Evolutionary conservation across 176 grass and related monocot species (phyloP).

Genomic region (Tillandsia leiboldiana): DNA sequence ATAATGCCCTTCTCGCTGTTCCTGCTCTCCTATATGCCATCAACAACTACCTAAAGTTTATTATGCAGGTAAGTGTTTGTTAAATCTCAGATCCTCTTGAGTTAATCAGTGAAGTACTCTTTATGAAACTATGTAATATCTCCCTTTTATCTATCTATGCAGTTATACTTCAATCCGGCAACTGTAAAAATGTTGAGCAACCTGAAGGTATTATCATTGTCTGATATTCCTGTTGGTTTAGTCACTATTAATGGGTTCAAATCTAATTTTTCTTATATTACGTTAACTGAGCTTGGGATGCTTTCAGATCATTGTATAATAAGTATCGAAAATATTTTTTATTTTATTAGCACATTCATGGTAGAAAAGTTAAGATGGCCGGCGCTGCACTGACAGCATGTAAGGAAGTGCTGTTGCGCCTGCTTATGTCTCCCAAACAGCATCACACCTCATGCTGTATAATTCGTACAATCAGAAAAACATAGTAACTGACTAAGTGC

Average conservation of each 20-base stretch:
- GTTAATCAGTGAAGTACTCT: not conserved
- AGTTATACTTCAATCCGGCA: slow-evolving; percentile 98
- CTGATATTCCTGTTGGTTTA: slow-evolving; percentile 7
- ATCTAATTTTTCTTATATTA: slow-evolving; percentile 16
- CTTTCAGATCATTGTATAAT: too few relatives aligned
- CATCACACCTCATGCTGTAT: not conserved
- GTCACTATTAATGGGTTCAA: slow-evolving; percentile 16
- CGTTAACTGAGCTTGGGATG: too few relatives aligned
- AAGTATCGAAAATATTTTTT: too few relatives aligned
- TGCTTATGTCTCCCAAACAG: not conserved
- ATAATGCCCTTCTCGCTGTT: slow-evolving; percentile 89
- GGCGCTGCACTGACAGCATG: too few relatives aligned
- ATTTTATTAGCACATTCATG: too few relatives aligned
- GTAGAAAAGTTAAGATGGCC: too few relatives aligned
- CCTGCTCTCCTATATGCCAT: slow-evolving; percentile 93
- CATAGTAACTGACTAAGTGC: not conserved
- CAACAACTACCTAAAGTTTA: slow-evolving; percentile 99
- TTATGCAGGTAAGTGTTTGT: slow-evolving; percentile 66
- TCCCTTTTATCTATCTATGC: slow-evolving; percentile 26
- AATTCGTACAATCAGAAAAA: too few relatives aligned
- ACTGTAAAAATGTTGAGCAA: slow-evolving; percentile 99
- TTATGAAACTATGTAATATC: not conserved
- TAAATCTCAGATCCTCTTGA: not conserved
- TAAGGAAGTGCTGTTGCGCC: not conserved
- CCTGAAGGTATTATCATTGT: slow-evolving; percentile 53